These are phyloP conservation scores for Phytopythium montanum DNA, from an alignment of 352 stramenopile species.

Conservation along the genomic window DNA sequence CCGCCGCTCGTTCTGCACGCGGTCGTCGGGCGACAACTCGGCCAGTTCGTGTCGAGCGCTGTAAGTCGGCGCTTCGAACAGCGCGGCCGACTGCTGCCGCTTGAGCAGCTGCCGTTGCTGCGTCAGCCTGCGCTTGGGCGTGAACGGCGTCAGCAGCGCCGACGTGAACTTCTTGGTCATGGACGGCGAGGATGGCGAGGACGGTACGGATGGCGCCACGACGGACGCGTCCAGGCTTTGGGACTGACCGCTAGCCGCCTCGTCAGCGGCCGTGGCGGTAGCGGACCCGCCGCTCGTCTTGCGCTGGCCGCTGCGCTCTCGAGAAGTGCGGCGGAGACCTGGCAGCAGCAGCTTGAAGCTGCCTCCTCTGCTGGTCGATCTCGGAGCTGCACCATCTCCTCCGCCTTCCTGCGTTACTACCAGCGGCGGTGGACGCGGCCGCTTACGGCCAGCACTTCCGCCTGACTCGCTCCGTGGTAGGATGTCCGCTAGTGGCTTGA, in stretches of 20 bases:
- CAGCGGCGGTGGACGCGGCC: neutral
- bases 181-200: neutral
- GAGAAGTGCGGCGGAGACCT: neutral
- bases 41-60: slow-evolving; percentile 46
- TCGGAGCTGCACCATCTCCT: neutral
- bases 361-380: neutral
- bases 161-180: slow-evolving; percentile 2
- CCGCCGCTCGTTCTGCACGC: slow-evolving; percentile 57
- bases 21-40: slow-evolving; percentile 43
- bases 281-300: neutral
- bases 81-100: slow-evolving; percentile 22
- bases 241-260: neutral
- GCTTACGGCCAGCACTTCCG: neutral
- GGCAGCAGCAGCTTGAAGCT: slow-evolving; percentile 2
- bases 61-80: slow-evolving; percentile 68
- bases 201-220: neutral
- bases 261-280: neutral
- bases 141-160: slow-evolving; percentile 1
- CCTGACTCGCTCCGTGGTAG: neutral
- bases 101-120: slow-evolving; percentile 4
- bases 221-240: neutral
- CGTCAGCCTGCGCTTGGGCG: neutral
- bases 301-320: neutral
- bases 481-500: slow-evolving; percentile 6
- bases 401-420: neutral